Percentiles rank a stretch among this genome's conserved stretches.
phyloP scores from a whole-genome alignment of 257 asterid species.

The Ballota nigra region DNA sequence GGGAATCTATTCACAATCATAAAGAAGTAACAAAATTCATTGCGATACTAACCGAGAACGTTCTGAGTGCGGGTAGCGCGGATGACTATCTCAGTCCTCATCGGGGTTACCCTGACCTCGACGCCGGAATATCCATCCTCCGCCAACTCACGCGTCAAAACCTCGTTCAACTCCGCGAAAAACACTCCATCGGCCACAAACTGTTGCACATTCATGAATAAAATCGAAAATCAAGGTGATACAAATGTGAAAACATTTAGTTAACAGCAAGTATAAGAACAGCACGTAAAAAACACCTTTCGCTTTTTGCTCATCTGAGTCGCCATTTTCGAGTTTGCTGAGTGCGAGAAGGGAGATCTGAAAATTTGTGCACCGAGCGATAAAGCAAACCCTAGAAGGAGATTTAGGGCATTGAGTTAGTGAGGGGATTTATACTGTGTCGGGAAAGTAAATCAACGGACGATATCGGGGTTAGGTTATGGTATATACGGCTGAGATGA shows the following conservation, averaged over 20 bases:
- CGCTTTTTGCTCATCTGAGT: constrained; percentile 52
- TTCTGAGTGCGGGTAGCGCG: constrained; percentile 83
- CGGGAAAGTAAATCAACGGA: constrained; percentile 8
- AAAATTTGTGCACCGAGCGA: background rate
- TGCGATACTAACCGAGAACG: constrained; percentile 46
- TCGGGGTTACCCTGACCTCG: constrained; percentile 77
- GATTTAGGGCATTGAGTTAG: constrained; percentile 28
- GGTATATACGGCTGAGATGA: constrained; percentile 10
- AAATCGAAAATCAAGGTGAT: background rate
- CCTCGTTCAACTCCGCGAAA: constrained; percentile 67
- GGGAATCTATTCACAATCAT: background rate
- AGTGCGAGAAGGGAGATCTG: constrained; percentile 3
- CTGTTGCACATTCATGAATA: constrained; percentile 24
- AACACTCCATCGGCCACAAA: constrained; percentile 77
- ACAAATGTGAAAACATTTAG: background rate
- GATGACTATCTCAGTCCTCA: constrained; percentile 78
- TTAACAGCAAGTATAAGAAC: background rate
- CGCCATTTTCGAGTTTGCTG: constrained; percentile 32
- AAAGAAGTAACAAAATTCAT: background rate
- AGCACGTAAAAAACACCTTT: constrained; percentile 30
- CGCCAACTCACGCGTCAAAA: constrained; percentile 58
- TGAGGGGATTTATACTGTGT: background rate
- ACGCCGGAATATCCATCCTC: constrained; percentile 82
- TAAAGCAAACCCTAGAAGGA: constrained; percentile 6
- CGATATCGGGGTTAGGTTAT: background rate